These are phyloP conservation scores for Nothophoma quercina DNA, from an alignment of 2,329 filamentous ascomycete species.

Conservation along the genomic window DNA sequence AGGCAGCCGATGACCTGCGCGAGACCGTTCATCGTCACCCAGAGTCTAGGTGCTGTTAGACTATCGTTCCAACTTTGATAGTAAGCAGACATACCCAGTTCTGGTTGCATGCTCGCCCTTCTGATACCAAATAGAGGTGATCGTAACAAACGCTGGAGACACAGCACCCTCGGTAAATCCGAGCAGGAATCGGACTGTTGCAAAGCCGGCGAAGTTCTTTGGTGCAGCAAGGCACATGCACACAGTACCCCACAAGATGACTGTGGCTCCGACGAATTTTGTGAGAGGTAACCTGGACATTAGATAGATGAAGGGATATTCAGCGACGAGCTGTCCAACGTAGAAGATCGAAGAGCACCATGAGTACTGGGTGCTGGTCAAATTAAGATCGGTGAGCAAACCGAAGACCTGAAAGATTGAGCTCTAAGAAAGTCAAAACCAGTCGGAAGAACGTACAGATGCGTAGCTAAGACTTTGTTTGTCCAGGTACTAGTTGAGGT, in stretches of 20 bases:
- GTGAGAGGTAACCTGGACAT: conserved; percentile 60
- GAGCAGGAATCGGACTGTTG: conserved; percentile 53
- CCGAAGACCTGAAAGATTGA: conserved; percentile 44
- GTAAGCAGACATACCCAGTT: conserved; percentile 19
- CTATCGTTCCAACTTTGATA: not conserved
- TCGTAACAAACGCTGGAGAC: conserved; percentile 56
- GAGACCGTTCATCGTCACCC: conserved; percentile 57
- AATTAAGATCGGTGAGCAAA: conserved; percentile 55
- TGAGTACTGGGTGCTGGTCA: conserved; percentile 58
- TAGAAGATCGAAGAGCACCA: conserved; percentile 60
- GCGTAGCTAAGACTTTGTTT: conserved; percentile 62
- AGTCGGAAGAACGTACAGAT: conserved; percentile 33
- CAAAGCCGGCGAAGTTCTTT: conserved; percentile 50
- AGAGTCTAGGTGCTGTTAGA: conserved; percentile 34
- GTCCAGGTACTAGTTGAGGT: conserved; percentile 42
- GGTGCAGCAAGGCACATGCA: conserved; percentile 55
- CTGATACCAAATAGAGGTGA: conserved; percentile 49
- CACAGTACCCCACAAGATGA: conserved; percentile 53
- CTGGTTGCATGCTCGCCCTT: conserved; percentile 38
- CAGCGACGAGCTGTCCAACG: conserved; percentile 51
- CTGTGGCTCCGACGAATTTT: conserved; percentile 58
- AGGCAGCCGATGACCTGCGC: conserved; percentile 57
- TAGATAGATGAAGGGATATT: conserved; percentile 61
- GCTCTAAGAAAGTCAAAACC: not conserved
- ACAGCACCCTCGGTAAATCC: conserved; percentile 55